Conservation (phyloP, 345 rosid species). For the Gossypium anomalum region DNA sequence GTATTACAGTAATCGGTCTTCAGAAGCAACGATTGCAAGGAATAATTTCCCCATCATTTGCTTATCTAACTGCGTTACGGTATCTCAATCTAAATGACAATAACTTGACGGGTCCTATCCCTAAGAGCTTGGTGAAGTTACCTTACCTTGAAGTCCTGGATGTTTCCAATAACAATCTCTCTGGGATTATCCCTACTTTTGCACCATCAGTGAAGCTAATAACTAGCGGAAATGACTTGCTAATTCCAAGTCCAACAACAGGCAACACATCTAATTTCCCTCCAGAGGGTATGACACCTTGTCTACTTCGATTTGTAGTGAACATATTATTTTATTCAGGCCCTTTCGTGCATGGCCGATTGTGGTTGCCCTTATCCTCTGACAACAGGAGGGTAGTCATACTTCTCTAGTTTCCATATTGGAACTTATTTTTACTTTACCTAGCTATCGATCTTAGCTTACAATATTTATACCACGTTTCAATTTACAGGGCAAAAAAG, state of each 20-base stretch:
- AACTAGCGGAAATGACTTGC: conserved; percentile 25
- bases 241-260: neutral
- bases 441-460: neutral
- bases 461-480: too few species aligned
- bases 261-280: neutral
- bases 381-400: too few species aligned
- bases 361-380: too few species aligned
- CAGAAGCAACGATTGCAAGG: too few species aligned
- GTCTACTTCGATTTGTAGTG: neutral
- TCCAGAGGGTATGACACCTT: neutral
- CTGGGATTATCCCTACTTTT: conserved; percentile 30
- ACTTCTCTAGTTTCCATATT: too few species aligned
- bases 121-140: conserved; percentile 33
- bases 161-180: conserved; percentile 46
- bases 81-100: conserved; percentile 33
- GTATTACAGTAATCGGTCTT: too few species aligned
- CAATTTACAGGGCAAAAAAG: too few species aligned
- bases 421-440: too few species aligned
- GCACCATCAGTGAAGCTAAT: conserved; percentile 18
- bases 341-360: too few species aligned
- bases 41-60: too few species aligned
- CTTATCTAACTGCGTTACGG: conserved; percentile 21
- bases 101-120: conserved; percentile 39
- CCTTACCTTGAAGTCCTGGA: conserved; percentile 31
- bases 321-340: too few species aligned